Conservation (phyloP, 2,329 filamentous ascomycete species). For the Calycina herbarum region DNA sequence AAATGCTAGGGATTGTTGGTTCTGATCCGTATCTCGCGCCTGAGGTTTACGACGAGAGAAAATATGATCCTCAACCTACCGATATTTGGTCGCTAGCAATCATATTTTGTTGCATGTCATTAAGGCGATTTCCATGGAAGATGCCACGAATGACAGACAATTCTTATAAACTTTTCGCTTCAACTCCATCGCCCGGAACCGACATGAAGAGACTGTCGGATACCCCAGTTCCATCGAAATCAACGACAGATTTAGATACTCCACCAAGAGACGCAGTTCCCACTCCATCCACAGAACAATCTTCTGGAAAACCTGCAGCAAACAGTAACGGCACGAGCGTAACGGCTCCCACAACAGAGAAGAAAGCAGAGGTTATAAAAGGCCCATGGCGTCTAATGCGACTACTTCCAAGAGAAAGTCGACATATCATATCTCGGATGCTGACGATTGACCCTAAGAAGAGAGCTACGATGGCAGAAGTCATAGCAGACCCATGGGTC, state of each 20-base stretch:
- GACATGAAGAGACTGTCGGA: conserved; percentile 32
- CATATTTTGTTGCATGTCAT: conserved; percentile 98
- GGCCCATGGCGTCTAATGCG: conserved; percentile 90
- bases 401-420: conserved; percentile 82
- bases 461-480: conserved; percentile 81
- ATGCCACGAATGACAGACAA: conserved; percentile 88
- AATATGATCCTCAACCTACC: conserved; percentile 90
- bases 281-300: conserved; percentile 19
- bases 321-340: conserved; percentile 1
- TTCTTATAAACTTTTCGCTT: conserved; percentile 89
- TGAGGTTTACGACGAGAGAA: conserved; percentile 90
- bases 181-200: conserved; percentile 74
- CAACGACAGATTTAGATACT: conserved; percentile 27
- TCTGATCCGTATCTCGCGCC: conserved; percentile 96
- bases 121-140: conserved; percentile 96
- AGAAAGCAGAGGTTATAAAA: conserved; percentile 72
- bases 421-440: conserved; percentile 90
- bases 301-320: neutral
- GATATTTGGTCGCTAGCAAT: conserved; percentile 99
- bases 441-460: conserved; percentile 82
- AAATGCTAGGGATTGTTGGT: conserved; percentile 64
- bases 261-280: conserved; percentile 27
- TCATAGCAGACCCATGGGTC: conserved; percentile 90
- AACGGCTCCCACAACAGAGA: conserved; percentile 43
- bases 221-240: conserved; percentile 29